Base-by-base conservation (phyloP, 1,284 basidiomycete genomes). In the Ustilago xerochloae region DNA sequence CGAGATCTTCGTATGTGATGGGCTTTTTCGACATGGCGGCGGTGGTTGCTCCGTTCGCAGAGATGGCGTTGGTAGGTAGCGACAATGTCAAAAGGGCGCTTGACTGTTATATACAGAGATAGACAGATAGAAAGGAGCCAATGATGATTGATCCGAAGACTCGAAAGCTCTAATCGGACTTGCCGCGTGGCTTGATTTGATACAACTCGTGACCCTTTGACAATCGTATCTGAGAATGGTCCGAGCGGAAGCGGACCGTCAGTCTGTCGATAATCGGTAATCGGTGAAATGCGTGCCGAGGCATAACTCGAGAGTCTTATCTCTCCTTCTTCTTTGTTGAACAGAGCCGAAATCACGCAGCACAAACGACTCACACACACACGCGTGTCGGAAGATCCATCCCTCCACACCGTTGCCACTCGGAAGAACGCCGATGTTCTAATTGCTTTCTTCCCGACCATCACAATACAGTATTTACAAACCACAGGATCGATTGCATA, bases 1-100 rank as follows among this genome's bases (percentile, higher is more conserved):
- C 77, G 36, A 79, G 61, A 16, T 79, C 74, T 24, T 48, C 8
- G 53, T 74, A 77, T 10, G 50, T 57, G 58, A 73, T 47, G 16
- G 57, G 38, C 24, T 55, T 47, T 38, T 57, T 55, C n/a, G 71
- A 51, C 65, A 74, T 65, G 43, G 28, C 22, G n/a, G 15, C 18
- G 33, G 30, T 22, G 22, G 24, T 6, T 26, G 29, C 10, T 35
- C 33, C 16, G 20, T 13, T 22, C 13, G 33, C 48, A 24, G 9
- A 32, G 18, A 12, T 24, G 48, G 12, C 9, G 39, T 13, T 20
- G 22, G 55, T 16, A 13, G 35, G 36, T 41, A 38, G 20, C 36
- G 39, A 35, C 33, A 38, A 10, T 58, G 45, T n/a, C n/a, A n/a
- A n/a, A n/a, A n/a, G n/a, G n/a, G n/a, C n/a, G n/a, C n/a, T n/a